phyloP scores from a whole-genome alignment of 2,329 filamentous ascomycete genomes.

The Alternaria conjuncta region DNA sequence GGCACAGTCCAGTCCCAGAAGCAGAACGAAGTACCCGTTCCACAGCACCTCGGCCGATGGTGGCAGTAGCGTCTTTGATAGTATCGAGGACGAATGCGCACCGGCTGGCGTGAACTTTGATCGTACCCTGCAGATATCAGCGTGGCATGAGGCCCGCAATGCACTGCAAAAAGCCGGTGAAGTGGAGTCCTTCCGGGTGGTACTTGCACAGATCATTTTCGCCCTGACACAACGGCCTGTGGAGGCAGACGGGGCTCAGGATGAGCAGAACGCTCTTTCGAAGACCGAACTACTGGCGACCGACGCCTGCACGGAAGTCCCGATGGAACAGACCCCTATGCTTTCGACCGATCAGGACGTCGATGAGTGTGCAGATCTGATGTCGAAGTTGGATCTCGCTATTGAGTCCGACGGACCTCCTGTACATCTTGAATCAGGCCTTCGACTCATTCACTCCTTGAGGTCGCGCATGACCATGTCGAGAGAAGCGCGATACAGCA shows the following conservation, averaged over 20 bases:
- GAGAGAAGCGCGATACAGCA: constrained; percentile 15
- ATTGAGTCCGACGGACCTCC: constrained; percentile 48
- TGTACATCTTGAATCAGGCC: constrained; percentile 49
- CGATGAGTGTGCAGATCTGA: constrained; percentile 36
- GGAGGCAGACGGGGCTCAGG: constrained; percentile 16
- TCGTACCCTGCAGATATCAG: constrained; percentile 46
- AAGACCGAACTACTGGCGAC: neutral
- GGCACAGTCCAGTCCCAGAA: constrained; percentile 41
- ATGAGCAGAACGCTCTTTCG: neutral
- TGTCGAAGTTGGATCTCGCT: constrained; percentile 40
- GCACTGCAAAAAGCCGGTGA: constrained; percentile 48
- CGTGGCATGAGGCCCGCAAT: constrained; percentile 53
- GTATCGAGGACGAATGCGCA: neutral
- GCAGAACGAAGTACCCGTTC: constrained; percentile 40
- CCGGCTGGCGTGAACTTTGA: constrained; percentile 37
- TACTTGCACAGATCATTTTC: constrained; percentile 55
- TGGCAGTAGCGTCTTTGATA: constrained; percentile 14
- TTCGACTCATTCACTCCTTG: constrained; percentile 49
- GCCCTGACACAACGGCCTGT: constrained; percentile 53
- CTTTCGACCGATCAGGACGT: constrained; percentile 20
- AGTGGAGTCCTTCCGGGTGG: constrained; percentile 55
- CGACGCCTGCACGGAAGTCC: neutral
- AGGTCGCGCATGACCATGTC: constrained; percentile 39
- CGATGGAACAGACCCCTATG: neutral
- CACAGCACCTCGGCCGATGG: constrained; percentile 15